Conservation (phyloP, 2,329 filamentous ascomycete species). For the Dactylellina cionopaga region DNA sequence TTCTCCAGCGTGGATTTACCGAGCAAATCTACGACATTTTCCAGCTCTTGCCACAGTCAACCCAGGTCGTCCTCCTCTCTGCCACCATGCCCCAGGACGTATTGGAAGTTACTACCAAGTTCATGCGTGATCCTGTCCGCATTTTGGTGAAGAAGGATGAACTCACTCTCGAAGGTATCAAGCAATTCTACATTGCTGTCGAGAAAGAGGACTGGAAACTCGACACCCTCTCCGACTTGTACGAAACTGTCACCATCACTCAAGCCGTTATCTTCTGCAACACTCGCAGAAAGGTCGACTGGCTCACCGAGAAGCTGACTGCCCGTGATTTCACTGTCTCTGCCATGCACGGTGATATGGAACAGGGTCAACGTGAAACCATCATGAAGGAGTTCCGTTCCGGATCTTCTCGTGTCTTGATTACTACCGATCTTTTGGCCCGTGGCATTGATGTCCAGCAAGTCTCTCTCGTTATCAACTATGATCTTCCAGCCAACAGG, state of each 20-base stretch:
- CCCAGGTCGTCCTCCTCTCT: constrained; percentile 96
- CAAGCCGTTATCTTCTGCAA: constrained; percentile 99
- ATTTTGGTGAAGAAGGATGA: constrained; percentile 99
- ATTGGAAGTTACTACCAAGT: constrained; percentile 98
- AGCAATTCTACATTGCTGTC: constrained; percentile 99
- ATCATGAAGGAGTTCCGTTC: constrained; percentile 99
- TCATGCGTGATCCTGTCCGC: constrained; percentile 99
- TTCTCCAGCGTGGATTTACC: constrained; percentile 86
- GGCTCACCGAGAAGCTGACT: constrained; percentile 99
- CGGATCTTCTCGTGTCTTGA: constrained; percentile 96
- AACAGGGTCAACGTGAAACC: constrained; percentile 94
- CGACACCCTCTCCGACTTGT: constrained; percentile 96
- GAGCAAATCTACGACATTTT: constrained; percentile 99
- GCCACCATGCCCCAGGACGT: constrained; percentile 99
- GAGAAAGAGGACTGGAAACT: constrained; percentile 99
- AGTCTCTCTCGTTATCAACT: constrained; percentile 99
- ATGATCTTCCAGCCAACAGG: constrained; percentile 97
- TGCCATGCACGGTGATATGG: constrained; percentile 99
- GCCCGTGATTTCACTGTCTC: constrained; percentile 99
- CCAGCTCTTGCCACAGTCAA: constrained; percentile 96
- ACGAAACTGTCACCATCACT: constrained; percentile 99
- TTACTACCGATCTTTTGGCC: constrained; percentile 95
- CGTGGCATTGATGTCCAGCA: constrained; percentile 99
- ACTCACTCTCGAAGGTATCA: constrained; percentile 99
- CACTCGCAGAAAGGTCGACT: constrained; percentile 99